phyloP scores from a whole-genome alignment of 768 basidiomycete genomes.

The Cyclocybe cylindracea region DNA sequence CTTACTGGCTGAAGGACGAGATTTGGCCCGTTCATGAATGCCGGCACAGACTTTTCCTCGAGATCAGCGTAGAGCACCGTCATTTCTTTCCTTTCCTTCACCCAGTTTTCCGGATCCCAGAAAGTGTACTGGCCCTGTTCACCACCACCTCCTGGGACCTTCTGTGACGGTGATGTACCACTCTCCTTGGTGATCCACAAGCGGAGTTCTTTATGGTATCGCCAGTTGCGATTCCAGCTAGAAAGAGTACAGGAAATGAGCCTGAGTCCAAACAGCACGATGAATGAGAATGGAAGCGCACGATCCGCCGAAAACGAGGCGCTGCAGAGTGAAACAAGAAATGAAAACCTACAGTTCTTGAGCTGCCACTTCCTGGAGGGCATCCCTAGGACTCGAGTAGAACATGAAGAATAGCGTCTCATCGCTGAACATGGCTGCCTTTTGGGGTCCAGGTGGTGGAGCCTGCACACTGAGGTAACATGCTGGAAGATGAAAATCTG shows the following conservation, averaged over 20 bases:
- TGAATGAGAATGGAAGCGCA: conserved; percentile 7
- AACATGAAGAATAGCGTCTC: conserved; percentile 99
- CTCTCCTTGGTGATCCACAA: conserved; percentile 88
- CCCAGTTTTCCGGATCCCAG: conserved; percentile 84
- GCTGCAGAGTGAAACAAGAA: conserved; percentile 1
- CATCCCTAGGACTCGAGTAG: conserved; percentile 91
- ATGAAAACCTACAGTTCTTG: conserved; percentile 81
- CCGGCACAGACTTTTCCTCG: conserved; percentile 70
- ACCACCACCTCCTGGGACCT: conserved; percentile 78
- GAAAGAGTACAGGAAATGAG: conserved; percentile 10
- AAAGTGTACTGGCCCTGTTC: conserved; percentile 89
- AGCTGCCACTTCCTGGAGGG: conserved; percentile 91
- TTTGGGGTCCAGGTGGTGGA: conserved; percentile 77
- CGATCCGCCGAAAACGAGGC: not conserved
- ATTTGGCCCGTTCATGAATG: conserved; percentile 52
- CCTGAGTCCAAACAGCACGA: not conserved
- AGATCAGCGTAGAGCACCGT: conserved; percentile 73
- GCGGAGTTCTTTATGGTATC: conserved; percentile 91
- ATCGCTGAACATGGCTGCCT: conserved; percentile 86
- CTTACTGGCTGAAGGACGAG: conserved; percentile 19
- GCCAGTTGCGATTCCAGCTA: conserved; percentile 94
- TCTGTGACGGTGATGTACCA: conserved; percentile 72
- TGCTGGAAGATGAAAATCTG: conserved; percentile 85
- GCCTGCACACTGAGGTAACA: conserved; percentile 91
- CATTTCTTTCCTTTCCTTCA: conserved; percentile 77